Conservation (phyloP, 192 early-diverging fungal species). For the Dissophora globulifera region DNA sequence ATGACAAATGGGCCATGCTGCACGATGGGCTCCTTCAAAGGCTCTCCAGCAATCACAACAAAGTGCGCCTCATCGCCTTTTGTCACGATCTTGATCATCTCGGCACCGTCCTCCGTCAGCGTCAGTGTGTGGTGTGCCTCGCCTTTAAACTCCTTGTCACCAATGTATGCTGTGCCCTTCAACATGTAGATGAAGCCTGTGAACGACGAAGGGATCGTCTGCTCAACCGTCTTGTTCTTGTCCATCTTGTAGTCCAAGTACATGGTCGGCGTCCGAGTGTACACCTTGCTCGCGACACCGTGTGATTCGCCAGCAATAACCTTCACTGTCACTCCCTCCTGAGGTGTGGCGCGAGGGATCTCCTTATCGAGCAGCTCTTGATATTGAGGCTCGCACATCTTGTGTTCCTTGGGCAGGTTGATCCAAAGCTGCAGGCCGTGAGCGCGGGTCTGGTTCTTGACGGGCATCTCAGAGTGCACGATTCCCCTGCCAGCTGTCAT, state of each 20-base stretch:
- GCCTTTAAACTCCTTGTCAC: constrained; percentile 28
- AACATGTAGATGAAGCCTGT: constrained; percentile 70
- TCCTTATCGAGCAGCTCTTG: too few species aligned
- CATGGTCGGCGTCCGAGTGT: constrained; percentile 79
- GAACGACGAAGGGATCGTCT: constrained; percentile 62
- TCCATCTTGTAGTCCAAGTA: constrained; percentile 77
- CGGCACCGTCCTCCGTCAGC: not conserved
- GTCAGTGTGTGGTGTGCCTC: constrained; percentile 51
- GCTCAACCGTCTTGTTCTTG: constrained; percentile 63
- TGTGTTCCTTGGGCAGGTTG: too few species aligned
- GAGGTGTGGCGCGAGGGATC: too few species aligned
- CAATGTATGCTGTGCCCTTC: constrained; percentile 56
- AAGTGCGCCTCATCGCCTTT: not conserved
- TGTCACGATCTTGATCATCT: not conserved
- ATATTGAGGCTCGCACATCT: too few species aligned
- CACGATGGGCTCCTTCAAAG: constrained; percentile 51
- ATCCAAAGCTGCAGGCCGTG: too few species aligned
- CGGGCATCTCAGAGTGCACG: constrained; percentile 17
- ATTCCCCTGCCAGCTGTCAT: too few species aligned
- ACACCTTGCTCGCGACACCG: constrained; percentile 52
- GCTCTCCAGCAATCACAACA: constrained; percentile 3
- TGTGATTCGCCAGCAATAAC: constrained; percentile 34
- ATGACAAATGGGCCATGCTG: constrained; percentile 73
- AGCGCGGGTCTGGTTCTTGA: not conserved
- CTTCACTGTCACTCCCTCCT: constrained; percentile 10